phyloP scores from a whole-genome alignment of 331 rosid genomes.

The Stylosanthes scabra region DNA sequence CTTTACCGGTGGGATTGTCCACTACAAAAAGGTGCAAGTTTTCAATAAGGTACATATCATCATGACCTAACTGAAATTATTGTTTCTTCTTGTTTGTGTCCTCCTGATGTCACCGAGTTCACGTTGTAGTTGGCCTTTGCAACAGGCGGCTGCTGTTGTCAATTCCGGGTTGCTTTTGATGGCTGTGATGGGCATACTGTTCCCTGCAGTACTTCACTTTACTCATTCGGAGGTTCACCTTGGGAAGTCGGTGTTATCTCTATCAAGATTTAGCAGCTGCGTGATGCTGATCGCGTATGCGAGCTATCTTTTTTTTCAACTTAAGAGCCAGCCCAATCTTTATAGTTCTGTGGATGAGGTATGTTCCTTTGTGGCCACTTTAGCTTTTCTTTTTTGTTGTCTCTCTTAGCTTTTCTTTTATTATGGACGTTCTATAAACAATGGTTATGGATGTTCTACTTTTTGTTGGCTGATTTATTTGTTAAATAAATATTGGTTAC shows the following conservation, averaged over 20 bases:
- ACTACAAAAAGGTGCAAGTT: constrained; percentile 64
- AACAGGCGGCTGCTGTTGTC: constrained; percentile 84
- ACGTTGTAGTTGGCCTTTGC: constrained; percentile 56
- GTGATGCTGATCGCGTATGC: constrained; percentile 94
- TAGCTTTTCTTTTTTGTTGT: neutral
- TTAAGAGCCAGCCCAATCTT: constrained; percentile 60
- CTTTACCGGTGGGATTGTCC: constrained; percentile 86
- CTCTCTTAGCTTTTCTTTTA: too few relatives aligned
- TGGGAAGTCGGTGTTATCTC: constrained; percentile 88
- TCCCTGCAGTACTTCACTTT: constrained; percentile 95
- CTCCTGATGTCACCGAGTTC: constrained; percentile 37
- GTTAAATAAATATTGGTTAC: too few relatives aligned
- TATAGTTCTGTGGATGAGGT: constrained; percentile 73
- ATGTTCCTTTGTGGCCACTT: constrained; percentile 6
- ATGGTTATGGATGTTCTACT: too few relatives aligned
- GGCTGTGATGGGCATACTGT: constrained; percentile 95
- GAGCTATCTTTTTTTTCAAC: constrained; percentile 88
- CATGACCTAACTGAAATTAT: constrained; percentile 8
- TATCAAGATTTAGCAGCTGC: constrained; percentile 95
- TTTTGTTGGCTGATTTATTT: too few relatives aligned
- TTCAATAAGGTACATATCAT: constrained; percentile 69
- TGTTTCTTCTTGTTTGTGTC: constrained; percentile 6
- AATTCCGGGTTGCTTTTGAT: constrained; percentile 91
- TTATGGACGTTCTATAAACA: too few relatives aligned
- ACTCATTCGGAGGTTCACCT: constrained; percentile 83